Conservation (phyloP, 2,329 filamentous ascomycete species). For the Thelonectria blattea region DNA sequence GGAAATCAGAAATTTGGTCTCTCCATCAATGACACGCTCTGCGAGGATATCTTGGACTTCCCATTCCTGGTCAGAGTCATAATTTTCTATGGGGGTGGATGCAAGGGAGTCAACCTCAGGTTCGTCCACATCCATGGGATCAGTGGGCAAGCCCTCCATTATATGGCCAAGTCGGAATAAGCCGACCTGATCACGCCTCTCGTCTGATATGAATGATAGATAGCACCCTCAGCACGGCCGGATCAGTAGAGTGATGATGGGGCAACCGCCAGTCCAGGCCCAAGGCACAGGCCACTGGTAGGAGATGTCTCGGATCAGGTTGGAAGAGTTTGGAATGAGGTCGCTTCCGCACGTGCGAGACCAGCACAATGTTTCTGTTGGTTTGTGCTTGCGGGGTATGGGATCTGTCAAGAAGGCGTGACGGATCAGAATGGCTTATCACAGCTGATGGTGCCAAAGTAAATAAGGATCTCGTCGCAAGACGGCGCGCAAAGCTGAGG, state of each 20-base stretch:
- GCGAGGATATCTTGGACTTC: conserved; percentile 59
- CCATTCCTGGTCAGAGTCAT: conserved; percentile 53
- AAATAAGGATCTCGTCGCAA: no score
- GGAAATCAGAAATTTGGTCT: conserved; percentile 43
- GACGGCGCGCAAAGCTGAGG: no score
- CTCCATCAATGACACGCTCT: conserved; percentile 44
- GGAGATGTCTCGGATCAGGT: background rate
- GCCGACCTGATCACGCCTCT: background rate
- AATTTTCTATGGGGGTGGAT: conserved; percentile 42
- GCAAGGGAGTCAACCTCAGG: conserved; percentile 41
- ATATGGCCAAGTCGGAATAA: background rate
- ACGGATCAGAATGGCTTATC: background rate
- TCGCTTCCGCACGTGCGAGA: background rate
- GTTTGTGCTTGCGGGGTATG: background rate
- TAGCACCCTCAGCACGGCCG: no score
- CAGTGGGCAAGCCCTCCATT: background rate
- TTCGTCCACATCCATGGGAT: conserved; percentile 8
- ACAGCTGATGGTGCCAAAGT: background rate
- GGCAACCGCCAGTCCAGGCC: background rate
- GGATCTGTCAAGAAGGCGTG: background rate
- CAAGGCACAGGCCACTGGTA: background rate
- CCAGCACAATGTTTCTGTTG: background rate
- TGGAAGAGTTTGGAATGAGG: background rate
- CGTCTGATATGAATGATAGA: background rate
- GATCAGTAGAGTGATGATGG: no score